These are phyloP conservation scores for Strigomonas culicis DNA, from an alignment of 208 protist genomes.

Conservation along the genomic window DNA sequence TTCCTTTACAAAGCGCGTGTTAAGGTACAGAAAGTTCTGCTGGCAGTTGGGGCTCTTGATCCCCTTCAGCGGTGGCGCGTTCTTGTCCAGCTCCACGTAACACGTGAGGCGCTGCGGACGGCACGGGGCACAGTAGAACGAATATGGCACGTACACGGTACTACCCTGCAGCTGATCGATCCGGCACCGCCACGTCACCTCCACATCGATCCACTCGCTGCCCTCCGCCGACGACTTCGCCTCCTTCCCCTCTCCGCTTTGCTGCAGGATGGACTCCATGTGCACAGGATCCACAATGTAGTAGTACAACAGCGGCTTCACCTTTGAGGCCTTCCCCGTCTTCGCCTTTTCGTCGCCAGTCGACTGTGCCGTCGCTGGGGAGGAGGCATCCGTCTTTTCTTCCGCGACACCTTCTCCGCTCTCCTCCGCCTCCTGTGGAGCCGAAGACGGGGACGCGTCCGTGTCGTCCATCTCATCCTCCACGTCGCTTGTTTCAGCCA, in stretches of 20 bases:
- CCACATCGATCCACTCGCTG: slow-evolving; percentile 13
- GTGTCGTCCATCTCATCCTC: slow-evolving; percentile 15
- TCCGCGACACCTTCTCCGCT: not conserved
- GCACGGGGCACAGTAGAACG: slow-evolving; percentile 55
- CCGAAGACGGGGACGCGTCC: not conserved
- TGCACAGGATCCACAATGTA: slow-evolving; percentile 34
- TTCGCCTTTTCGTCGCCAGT: no score
- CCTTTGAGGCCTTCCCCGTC: not conserved
- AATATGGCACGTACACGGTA: slow-evolving; percentile 36
- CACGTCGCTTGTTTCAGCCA: slow-evolving; percentile 30
- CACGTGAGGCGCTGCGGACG: slow-evolving; percentile 43
- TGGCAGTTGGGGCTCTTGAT: slow-evolving; percentile 37
- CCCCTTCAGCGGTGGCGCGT: slow-evolving; percentile 24
- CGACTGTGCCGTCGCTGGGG: no score
- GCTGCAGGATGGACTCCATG: not conserved
- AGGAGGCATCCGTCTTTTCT: no score
- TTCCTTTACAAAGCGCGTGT: not conserved
- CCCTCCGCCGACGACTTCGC: not conserved
- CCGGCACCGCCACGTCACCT: slow-evolving; percentile 31
- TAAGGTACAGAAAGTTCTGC: not conserved
- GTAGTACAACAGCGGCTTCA: slow-evolving; percentile 33
- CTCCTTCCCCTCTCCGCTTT: not conserved
- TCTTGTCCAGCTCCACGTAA: slow-evolving; percentile 23
- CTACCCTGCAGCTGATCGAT: not conserved
- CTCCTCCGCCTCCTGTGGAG: not conserved